phyloP scores from a whole-genome alignment of 148 eudicot species.

The Chenopodium quinoa region DNA sequence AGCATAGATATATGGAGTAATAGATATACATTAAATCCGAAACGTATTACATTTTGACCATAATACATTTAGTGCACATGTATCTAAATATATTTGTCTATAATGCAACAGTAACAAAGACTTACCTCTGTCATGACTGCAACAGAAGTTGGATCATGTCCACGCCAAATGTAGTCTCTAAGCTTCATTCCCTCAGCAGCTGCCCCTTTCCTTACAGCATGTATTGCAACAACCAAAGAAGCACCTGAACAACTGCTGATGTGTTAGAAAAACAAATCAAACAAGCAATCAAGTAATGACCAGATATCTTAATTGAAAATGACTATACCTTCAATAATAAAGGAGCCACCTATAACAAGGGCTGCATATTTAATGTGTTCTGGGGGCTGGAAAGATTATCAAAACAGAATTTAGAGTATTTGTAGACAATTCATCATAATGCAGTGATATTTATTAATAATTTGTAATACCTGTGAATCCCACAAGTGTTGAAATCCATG shows the following conservation, averaged over 20 bases:
- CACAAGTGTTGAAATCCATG: conserved; percentile 89
- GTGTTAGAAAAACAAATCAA: conserved; percentile 1
- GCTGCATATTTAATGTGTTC: conserved; percentile 85
- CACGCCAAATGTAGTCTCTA: conserved; percentile 96
- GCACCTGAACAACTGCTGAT: conserved; percentile 52
- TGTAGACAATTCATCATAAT: conserved; percentile 3
- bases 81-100: not conserved
- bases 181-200: conserved; percentile 96
- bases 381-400: conserved; percentile 54
- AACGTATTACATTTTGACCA: not conserved
- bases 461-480: conserved; percentile 61
- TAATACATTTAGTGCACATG: not conserved
- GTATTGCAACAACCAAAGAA: conserved; percentile 84
- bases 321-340: conserved; percentile 75
- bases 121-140: conserved; percentile 98
- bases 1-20: not conserved
- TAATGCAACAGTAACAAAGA: not conserved
- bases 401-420: conserved; percentile 4
- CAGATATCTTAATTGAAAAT: conserved; percentile 8
- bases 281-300: conserved; percentile 2
- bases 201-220: conserved; percentile 97
- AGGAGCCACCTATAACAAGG: conserved; percentile 92
- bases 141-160: conserved; percentile 98
- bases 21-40: not conserved
- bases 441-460: not conserved